These are phyloP conservation scores for Mediolabrus comicus DNA, from an alignment of 108 stramenopile genomes.

Conservation along the genomic window DNA sequence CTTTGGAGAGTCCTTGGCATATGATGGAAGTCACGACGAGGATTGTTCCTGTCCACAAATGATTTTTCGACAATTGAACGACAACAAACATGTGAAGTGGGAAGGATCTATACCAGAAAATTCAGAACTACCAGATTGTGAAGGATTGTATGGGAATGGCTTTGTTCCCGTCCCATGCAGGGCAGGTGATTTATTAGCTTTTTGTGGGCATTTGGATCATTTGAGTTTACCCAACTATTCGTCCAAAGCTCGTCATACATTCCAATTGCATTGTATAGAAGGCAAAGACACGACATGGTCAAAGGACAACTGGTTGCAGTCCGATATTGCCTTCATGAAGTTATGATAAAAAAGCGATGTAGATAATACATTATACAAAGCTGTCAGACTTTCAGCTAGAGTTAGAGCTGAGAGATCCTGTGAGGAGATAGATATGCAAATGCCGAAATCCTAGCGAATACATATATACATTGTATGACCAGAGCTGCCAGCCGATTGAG, in stretches of 20 bases:
- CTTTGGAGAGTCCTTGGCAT: conserved; percentile 45
- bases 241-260: conserved; percentile 74
- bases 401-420: too few species aligned
- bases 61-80: conserved; percentile 39
- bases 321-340: conserved; percentile 52
- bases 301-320: conserved; percentile 90
- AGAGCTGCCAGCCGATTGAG: too few species aligned
- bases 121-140: conserved; percentile 29
- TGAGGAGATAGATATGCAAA: too few species aligned
- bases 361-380: too few species aligned
- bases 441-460: too few species aligned
- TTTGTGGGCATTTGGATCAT: conserved; percentile 89
- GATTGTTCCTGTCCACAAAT: conserved; percentile 44
- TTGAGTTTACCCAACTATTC: conserved; percentile 84
- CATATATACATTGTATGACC: too few species aligned
- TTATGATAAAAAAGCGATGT: not conserved
- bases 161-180: conserved; percentile 87
- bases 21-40: conserved; percentile 12
- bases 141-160: conserved; percentile 60
- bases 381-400: too few species aligned
- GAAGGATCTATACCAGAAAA: conserved; percentile 70
- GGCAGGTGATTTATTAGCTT: conserved; percentile 85
- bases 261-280: conserved; percentile 91
- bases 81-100: conserved; percentile 37
- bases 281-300: conserved; percentile 75